phyloP scores from a whole-genome alignment of 257 asterid species.

The Jacaranda copaia region DNA sequence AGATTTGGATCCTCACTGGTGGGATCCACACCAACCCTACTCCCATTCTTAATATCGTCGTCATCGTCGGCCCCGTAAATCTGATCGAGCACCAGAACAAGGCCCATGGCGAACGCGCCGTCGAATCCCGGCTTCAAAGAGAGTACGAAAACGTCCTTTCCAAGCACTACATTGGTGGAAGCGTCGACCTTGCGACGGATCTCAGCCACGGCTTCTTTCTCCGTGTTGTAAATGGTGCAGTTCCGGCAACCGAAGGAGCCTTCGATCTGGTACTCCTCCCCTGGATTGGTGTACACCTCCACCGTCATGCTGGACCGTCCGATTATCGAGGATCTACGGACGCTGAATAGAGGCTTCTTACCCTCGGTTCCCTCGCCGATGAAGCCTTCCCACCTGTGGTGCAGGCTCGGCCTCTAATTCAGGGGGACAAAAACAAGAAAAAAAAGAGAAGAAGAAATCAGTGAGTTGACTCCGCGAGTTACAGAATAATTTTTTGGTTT shows the following conservation, averaged over 20 bases:
- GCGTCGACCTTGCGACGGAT: constrained; percentile 69
- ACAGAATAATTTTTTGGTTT: no score
- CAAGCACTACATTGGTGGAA: constrained; percentile 60
- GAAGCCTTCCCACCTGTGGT: constrained; percentile 82
- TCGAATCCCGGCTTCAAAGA: constrained; percentile 57
- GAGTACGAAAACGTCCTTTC: constrained; percentile 64
- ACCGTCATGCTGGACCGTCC: constrained; percentile 68
- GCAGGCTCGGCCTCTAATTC: constrained; percentile 70
- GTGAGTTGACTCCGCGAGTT: constrained; percentile 32
- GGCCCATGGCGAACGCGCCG: constrained; percentile 74
- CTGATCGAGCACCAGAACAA: constrained; percentile 65
- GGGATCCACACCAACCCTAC: constrained; percentile 56
- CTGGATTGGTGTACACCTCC: constrained; percentile 52
- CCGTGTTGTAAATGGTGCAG: constrained; percentile 54
- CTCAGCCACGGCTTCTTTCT: constrained; percentile 63
- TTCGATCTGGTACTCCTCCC: constrained; percentile 65
- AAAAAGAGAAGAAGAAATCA: neutral
- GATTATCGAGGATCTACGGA: constrained; percentile 69
- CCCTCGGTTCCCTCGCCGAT: constrained; percentile 63
- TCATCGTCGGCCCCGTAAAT: constrained; percentile 50
- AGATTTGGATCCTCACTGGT: constrained; percentile 33
- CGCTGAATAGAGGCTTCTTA: constrained; percentile 68
- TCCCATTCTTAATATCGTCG: constrained; percentile 32
- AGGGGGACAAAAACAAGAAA: neutral
- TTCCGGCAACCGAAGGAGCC: constrained; percentile 69